Evolutionary conservation across 805 yeast genomes (phyloP), one percentile per base, ranked within the genome.

Genomic region (Zygosaccharomyces siamensis): DNA sequence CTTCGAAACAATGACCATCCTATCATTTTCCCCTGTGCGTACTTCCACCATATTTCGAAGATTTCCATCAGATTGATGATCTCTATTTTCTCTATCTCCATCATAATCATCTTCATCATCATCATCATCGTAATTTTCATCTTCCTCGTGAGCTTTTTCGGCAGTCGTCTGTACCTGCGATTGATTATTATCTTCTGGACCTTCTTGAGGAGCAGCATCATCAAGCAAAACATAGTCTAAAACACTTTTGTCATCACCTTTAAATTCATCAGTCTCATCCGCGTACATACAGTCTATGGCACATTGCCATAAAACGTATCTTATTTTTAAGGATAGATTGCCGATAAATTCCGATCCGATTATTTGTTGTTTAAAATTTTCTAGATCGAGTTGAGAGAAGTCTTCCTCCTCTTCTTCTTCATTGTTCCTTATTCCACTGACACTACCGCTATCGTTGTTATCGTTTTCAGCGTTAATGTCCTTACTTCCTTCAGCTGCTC

Each of bases 291-390:
- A 46, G 45, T 59, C 64, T 30, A 60, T 52, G 6, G 62, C 89
- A 60, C 78, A 81, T 57, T 85, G 90, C 80, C 87, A 86, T 21
- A 86, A 68, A 10, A 84, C 73, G 55, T 83, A 84, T 53, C 92
- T 71, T 20, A 84, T 67, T 52, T 79, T 84, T 42, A 84, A 69
- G 5, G 89, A 83, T 37, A 85, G 53, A 64, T 81, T 69, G 62
- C 84, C 72, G 0, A 78, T 69, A 7, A 79, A 72, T 11, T 70
- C 72, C 7, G 65, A 54, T 1, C 81, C 81, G 27, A 70, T 77
- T 62, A 67, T 76, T 49, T 44, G 71, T 49, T 55, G 72, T 59
- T 53, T 71, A 69, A 59, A 61, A 32, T 65, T 71, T 48, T 64
- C 63, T 30, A 72, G 67, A 51, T 69, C 79, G 53, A 72, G 60